These are phyloP conservation scores for Phytophthora nicotianae DNA, from an alignment of 352 stramenopile genomes.

Conservation along the genomic window DNA sequence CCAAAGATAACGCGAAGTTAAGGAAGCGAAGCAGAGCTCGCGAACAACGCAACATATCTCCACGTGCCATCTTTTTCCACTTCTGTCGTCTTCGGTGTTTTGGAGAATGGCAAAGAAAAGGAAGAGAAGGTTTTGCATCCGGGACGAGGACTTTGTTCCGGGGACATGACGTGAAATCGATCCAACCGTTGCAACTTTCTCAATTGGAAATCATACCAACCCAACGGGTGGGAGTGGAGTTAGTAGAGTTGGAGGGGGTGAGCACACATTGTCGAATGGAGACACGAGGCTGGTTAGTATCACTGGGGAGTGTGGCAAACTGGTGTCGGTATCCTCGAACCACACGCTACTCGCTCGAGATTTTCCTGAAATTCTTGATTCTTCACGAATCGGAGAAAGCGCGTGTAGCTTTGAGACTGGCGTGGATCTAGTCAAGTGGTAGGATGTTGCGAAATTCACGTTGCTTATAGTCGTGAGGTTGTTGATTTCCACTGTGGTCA, in stretches of 20 bases:
- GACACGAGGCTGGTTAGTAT: conserved; percentile 33
- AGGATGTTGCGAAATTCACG: conserved; percentile 6
- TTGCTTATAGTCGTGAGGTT: conserved; percentile 6
- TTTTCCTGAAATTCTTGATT: conserved; percentile 15
- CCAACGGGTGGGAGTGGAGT: conserved; percentile 9
- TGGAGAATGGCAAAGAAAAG: conserved; percentile 21
- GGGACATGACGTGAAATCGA: background rate
- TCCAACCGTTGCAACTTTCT: conserved; percentile 16
- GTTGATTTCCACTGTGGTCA: conserved; percentile 1
- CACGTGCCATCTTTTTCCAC: conserved; percentile 35
- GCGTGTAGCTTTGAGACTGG: conserved; percentile 6
- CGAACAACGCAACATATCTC: conserved; percentile 28
- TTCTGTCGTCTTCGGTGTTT: conserved; percentile 18
- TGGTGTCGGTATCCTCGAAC: background rate
- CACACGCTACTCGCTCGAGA: conserved; percentile 10
- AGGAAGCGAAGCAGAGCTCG: conserved; percentile 63
- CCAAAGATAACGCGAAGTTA: conserved; percentile 56
- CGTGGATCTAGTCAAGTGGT: conserved; percentile 16
- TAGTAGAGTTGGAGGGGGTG: conserved; percentile 12
- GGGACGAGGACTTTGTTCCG: conserved; percentile 26
- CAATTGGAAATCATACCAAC: conserved; percentile 10
- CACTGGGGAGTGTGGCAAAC: conserved; percentile 21
- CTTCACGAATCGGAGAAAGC: conserved; percentile 29
- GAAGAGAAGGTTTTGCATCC: conserved; percentile 13
- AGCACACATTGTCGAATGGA: conserved; percentile 24